Percentiles rank a stretch among this genome's conserved stretches.
Evolutionary conservation across 164 flowering plant species (phyloP).

Genomic region (Sextonia rubra): DNA sequence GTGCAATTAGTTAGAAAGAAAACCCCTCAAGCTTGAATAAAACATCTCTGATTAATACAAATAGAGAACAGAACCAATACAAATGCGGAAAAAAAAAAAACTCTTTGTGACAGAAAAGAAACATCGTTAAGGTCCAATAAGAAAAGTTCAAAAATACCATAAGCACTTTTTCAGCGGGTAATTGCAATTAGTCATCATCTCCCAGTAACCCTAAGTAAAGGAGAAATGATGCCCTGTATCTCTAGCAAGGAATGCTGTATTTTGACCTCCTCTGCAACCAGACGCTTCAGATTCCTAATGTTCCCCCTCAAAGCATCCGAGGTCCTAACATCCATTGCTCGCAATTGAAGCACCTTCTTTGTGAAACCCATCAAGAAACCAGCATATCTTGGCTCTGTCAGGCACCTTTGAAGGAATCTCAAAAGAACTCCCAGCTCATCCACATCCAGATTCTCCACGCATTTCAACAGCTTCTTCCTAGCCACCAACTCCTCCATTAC

Average conservation of each 20-base stretch:
- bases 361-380: conserved; percentile 60
- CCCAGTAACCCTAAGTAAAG: conserved; percentile 71
- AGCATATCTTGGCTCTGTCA: conserved; percentile 53
- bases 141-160: background rate
- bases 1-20: too few relatives aligned
- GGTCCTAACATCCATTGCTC: conserved; percentile 49
- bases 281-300: conserved; percentile 57
- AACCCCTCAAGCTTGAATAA: too few relatives aligned
- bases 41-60: background rate
- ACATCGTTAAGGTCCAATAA: background rate
- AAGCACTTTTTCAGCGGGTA: background rate
- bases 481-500: conserved; percentile 94
- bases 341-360: conserved; percentile 54
- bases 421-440: conserved; percentile 75
- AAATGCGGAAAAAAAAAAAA: background rate
- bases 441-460: conserved; percentile 62
- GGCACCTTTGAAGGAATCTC: conserved; percentile 51
- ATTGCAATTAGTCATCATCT: conserved; percentile 15
- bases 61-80: background rate
- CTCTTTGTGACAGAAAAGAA: background rate
- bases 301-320: conserved; percentile 44
- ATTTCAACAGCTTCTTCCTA: conserved; percentile 63
- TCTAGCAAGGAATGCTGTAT: conserved; percentile 71
- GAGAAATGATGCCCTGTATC: conserved; percentile 88
- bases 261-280: conserved; percentile 67